Evolutionary conservation across 2,329 filamentous ascomycete species (phyloP).

Genomic region (Zasmidium cellare): DNA sequence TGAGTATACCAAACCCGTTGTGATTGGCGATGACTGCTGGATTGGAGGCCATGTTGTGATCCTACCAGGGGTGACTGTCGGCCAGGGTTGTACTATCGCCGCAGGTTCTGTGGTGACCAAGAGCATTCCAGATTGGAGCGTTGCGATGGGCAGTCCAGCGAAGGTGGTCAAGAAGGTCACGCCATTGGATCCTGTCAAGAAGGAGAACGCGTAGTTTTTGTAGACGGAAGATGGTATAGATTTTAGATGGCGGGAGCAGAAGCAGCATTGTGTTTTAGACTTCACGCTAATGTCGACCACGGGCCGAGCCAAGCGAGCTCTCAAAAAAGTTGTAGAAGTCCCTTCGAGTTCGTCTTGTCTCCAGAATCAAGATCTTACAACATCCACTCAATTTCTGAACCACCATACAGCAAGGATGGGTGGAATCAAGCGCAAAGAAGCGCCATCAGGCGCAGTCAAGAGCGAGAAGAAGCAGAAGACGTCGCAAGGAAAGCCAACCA

Average conservation of each 20-base stretch:
- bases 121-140: conserved; percentile 24
- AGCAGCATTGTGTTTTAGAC: too few relatives aligned
- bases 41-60: conserved; percentile 26
- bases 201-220: background rate
- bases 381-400: background rate
- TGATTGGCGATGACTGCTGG: conserved; percentile 41
- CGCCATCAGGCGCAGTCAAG: conserved; percentile 28
- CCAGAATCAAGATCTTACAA: background rate
- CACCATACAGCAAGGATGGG: conserved; percentile 29
- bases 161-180: conserved; percentile 24
- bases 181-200: conserved; percentile 8
- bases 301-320: background rate
- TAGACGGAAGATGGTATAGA: background rate
- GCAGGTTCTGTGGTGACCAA: conserved; percentile 23
- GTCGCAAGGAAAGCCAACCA: conserved; percentile 19
- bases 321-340: background rate
- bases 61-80: conserved; percentile 26
- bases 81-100: conserved; percentile 25
- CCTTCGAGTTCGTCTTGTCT: too few relatives aligned
- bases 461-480: conserved; percentile 43
- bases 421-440: conserved; percentile 42
- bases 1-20: conserved; percentile 51
- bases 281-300: background rate
- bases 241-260: background rate
- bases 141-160: conserved; percentile 26